These are phyloP conservation scores for Pyricularia grisea DNA, from an alignment of 2,329 filamentous ascomycete species.

Conservation along the genomic window DNA sequence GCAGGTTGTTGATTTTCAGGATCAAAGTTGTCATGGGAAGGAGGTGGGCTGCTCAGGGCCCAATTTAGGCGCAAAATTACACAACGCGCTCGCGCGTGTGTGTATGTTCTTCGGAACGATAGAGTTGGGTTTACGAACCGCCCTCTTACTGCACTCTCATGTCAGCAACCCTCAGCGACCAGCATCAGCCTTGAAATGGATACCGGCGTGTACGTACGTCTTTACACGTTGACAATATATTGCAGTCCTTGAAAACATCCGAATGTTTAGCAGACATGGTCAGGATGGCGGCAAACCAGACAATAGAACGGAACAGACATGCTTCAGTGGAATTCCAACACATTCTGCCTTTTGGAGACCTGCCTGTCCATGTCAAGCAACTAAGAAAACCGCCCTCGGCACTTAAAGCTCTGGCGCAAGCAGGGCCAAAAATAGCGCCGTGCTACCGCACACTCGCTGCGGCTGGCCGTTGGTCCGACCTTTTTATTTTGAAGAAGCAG, in stretches of 20 bases:
- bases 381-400: neutral
- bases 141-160: neutral
- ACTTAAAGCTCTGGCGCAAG: neutral
- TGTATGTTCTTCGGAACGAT: neutral
- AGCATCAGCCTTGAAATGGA: neutral
- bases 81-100: neutral
- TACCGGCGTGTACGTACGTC: neutral
- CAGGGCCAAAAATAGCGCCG: neutral
- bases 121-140: neutral
- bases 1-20: neutral
- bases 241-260: neutral
- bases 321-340: neutral
- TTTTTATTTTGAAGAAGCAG: neutral
- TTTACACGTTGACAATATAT: neutral
- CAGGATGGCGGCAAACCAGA: neutral
- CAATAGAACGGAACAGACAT: neutral
- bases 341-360: neutral
- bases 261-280: neutral
- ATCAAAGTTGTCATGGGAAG: neutral
- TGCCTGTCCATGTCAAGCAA: neutral
- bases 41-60: neutral
- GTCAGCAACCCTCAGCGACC: neutral
- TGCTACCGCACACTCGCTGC: neutral
- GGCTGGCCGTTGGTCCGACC: neutral
- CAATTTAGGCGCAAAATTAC: neutral